Conservation (phyloP, 208 protist species). For the Leishmania major region DNA sequence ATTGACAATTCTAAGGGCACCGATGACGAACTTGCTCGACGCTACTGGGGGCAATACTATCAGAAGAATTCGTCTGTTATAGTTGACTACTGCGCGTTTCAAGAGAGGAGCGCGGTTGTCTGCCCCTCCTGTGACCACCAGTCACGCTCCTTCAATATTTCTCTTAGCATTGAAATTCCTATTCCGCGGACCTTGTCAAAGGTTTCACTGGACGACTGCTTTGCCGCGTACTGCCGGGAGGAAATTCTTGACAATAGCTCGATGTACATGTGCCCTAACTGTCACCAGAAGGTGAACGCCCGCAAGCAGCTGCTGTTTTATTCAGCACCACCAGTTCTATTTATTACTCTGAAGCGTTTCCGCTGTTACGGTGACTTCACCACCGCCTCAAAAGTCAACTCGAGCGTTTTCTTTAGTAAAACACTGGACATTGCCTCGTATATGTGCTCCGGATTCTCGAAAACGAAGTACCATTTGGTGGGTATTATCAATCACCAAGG, state of each 20-base stretch:
- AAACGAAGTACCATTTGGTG: slow-evolving; percentile 75
- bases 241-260: slow-evolving; percentile 73
- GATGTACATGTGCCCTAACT: slow-evolving; percentile 69
- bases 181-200: slow-evolving; percentile 39
- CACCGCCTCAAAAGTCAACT: slow-evolving; percentile 66
- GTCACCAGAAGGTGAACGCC: slow-evolving; percentile 70
- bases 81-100: slow-evolving; percentile 82
- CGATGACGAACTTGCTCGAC: slow-evolving; percentile 75
- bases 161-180: slow-evolving; percentile 75
- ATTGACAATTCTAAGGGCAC: slow-evolving; percentile 74
- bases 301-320: slow-evolving; percentile 82
- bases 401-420: slow-evolving; percentile 67
- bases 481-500: slow-evolving; percentile 92
- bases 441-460: slow-evolving; percentile 48
- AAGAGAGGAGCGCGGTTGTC: slow-evolving; percentile 71
- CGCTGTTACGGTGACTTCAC: slow-evolving; percentile 72
- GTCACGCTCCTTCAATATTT: slow-evolving; percentile 59
- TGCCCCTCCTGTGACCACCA: slow-evolving; percentile 74
- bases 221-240: slow-evolving; percentile 71
- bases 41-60: slow-evolving; percentile 81
- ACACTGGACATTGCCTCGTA: slow-evolving; percentile 71
- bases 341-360: slow-evolving; percentile 91
- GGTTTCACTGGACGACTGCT: slow-evolving; percentile 75
- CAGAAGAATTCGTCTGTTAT: slow-evolving; percentile 93
- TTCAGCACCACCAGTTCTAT: slow-evolving; percentile 70